Evolutionary conservation across 2,329 filamentous ascomycete genomes (phyloP).

Genomic region (Sclerotinia borealis): DNA sequence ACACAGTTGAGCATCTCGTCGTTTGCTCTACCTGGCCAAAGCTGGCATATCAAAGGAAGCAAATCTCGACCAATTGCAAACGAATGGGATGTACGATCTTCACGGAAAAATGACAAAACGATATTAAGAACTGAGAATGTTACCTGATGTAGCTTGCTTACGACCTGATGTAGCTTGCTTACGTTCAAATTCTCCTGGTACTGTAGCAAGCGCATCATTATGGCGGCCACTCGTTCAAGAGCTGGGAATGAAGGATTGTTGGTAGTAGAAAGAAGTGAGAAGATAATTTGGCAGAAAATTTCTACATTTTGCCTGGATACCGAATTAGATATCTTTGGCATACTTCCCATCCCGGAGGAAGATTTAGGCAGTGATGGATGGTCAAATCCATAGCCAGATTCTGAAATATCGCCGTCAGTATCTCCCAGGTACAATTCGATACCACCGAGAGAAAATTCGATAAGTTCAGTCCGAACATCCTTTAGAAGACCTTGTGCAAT

Average conservation of each 20-base stretch:
- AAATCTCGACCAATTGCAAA: slow-evolving; percentile 51
- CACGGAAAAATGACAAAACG: slow-evolving; percentile 58
- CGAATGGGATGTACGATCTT: slow-evolving; percentile 61
- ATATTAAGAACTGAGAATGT: slow-evolving; percentile 72
- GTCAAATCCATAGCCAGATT: slow-evolving; percentile 26
- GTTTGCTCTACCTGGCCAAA: slow-evolving; percentile 71
- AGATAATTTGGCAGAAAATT: slow-evolving; percentile 60
- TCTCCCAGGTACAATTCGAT: slow-evolving; percentile 45
- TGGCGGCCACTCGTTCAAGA: slow-evolving; percentile 49
- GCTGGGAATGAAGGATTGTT: slow-evolving; percentile 60
- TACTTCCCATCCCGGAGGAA: slow-evolving; percentile 12
- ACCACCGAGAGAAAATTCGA: slow-evolving; percentile 56
- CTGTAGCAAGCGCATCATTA: slow-evolving; percentile 56
- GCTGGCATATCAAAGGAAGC: slow-evolving; percentile 63
- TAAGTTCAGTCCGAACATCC: slow-evolving; percentile 35
- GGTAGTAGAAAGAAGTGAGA: slow-evolving; percentile 54
- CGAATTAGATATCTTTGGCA: slow-evolving; percentile 23
- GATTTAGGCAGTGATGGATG: background rate
- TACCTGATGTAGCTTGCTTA: slow-evolving; percentile 60
- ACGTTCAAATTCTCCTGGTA: slow-evolving; percentile 50
- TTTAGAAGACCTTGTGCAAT: slow-evolving; percentile 79
- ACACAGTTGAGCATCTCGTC: slow-evolving; percentile 51
- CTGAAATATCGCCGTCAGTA: slow-evolving; percentile 18
- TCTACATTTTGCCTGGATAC: slow-evolving; percentile 37
- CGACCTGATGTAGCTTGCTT: slow-evolving; percentile 59